Conservation (phyloP, 768 basidiomycete genomes). For the Harrya chromipes region DNA sequence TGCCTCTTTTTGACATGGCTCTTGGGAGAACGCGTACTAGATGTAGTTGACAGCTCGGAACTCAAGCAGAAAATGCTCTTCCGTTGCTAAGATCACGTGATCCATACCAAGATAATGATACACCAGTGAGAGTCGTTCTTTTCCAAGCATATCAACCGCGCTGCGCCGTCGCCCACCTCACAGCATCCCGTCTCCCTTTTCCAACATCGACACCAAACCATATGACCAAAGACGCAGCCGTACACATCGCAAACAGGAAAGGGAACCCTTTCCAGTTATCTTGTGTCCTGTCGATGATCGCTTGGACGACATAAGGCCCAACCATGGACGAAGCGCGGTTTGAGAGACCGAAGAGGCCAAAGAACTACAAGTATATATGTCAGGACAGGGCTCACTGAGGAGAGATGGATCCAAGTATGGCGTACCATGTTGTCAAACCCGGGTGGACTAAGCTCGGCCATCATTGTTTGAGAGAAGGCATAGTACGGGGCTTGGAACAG, state of each 20-base stretch:
- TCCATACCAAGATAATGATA: too few relatives aligned
- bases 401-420: not conserved
- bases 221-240: constrained; percentile 63
- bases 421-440: constrained; percentile 80
- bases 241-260: constrained; percentile 74
- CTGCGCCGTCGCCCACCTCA: constrained; percentile 47
- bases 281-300: constrained; percentile 68
- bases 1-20: constrained; percentile 68
- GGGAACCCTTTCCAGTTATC: constrained; percentile 85
- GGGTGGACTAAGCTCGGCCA: constrained; percentile 84
- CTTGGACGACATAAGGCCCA: constrained; percentile 82
- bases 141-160: constrained; percentile 11
- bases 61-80: too few relatives aligned
- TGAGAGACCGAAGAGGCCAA: constrained; percentile 81
- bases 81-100: too few relatives aligned
- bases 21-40: too few relatives aligned
- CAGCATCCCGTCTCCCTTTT: constrained; percentile 61
- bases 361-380: constrained; percentile 50
- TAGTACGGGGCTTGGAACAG: constrained; percentile 87
- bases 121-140: not conserved
- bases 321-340: constrained; percentile 86
- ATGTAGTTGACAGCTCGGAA: too few relatives aligned
- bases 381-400: not conserved
- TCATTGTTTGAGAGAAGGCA: constrained; percentile 83
- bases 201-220: constrained; percentile 71